Evolutionary conservation across 1,284 basidiomycete species (phyloP).

Genomic region (Kwoniella shivajii): DNA sequence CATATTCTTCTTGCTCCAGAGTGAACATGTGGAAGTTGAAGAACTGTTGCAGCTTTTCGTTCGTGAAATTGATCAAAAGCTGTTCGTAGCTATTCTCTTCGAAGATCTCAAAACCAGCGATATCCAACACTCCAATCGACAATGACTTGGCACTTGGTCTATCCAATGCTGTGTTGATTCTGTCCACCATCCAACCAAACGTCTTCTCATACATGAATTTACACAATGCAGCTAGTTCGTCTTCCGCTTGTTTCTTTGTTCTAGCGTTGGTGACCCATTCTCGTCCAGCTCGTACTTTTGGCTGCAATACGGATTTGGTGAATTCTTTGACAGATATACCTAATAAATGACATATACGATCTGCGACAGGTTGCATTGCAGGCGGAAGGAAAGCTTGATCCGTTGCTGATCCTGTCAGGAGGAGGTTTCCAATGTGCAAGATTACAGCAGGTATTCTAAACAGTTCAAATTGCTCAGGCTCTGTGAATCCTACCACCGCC

Average conservation of each 20-base stretch:
- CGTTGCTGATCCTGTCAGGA: conserved; percentile 75
- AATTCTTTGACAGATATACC: conserved; percentile 91
- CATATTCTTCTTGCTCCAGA: conserved; percentile 98
- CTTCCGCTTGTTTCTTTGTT: conserved; percentile 86
- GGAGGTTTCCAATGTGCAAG: conserved; percentile 93
- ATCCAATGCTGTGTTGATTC: conserved; percentile 92
- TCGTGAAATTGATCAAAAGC: conserved; percentile 98
- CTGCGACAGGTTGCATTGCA: conserved; percentile 59
- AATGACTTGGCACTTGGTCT: conserved; percentile 82
- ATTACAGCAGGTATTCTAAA: conserved; percentile 94
- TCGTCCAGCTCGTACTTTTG: conserved; percentile 88
- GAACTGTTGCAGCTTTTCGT: conserved; percentile 95
- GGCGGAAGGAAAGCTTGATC: conserved; percentile 88
- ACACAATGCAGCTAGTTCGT: conserved; percentile 88
- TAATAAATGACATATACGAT: conserved; percentile 89
- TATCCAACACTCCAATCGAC: conserved; percentile 98
- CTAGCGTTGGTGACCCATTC: conserved; percentile 97
- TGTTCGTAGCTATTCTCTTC: conserved; percentile 89
- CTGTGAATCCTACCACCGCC: conserved; percentile 64
- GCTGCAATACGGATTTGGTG: conserved; percentile 80
- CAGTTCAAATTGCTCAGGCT: conserved; percentile 83
- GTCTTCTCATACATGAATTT: conserved; percentile 98
- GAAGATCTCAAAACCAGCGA: conserved; percentile 96
- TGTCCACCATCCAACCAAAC: conserved; percentile 89
- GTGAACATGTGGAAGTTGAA: conserved; percentile 99